phyloP scores from a whole-genome alignment of 352 stramenopile genomes.

The Phytophthora citrophthora region DNA sequence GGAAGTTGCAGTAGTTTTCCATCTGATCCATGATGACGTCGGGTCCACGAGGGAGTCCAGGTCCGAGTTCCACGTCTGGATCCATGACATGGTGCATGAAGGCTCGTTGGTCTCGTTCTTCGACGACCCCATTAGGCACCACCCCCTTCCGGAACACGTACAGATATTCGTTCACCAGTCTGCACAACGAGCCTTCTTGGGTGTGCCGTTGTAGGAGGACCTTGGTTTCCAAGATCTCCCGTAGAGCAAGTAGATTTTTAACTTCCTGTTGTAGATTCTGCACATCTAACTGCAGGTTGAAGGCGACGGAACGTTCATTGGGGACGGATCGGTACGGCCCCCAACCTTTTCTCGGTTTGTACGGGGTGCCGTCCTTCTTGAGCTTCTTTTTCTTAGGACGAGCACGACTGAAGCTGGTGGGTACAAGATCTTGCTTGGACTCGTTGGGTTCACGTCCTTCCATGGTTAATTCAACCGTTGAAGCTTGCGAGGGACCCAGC shows the following conservation, averaged over 20 bases:
- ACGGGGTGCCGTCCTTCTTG: conserved; percentile 25
- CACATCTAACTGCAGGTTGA: conserved; percentile 57
- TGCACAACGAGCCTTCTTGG: conserved; percentile 29
- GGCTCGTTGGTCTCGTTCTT: conserved; percentile 18
- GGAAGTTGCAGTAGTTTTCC: conserved; percentile 13
- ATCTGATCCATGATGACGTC: conserved; percentile 35
- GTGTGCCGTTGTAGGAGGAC: conserved; percentile 28
- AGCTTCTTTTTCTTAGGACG: conserved; percentile 4
- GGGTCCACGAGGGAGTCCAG: conserved; percentile 16
- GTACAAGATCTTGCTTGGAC: too few relatives aligned
- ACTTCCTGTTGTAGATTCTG: conserved; percentile 50
- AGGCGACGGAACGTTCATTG: conserved; percentile 48
- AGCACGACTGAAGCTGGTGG: too few relatives aligned
- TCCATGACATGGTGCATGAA: conserved; percentile 38
- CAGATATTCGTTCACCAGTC: conserved; percentile 33
- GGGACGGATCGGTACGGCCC: conserved; percentile 40
- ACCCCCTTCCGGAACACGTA: conserved; percentile 32
- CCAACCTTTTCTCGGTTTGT: conserved; percentile 30
- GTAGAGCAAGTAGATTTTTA: conserved; percentile 24
- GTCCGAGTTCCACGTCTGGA: conserved; percentile 27
- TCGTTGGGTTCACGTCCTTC: too few relatives aligned
- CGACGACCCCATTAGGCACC: conserved; percentile 1
- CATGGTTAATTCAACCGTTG: too few relatives aligned
- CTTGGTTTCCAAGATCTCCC: conserved; percentile 28
- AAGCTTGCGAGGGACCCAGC: too few relatives aligned